These are phyloP conservation scores for Aspergillus proliferans DNA, from an alignment of 2,329 filamentous ascomycete genomes.

Conservation along the genomic window DNA sequence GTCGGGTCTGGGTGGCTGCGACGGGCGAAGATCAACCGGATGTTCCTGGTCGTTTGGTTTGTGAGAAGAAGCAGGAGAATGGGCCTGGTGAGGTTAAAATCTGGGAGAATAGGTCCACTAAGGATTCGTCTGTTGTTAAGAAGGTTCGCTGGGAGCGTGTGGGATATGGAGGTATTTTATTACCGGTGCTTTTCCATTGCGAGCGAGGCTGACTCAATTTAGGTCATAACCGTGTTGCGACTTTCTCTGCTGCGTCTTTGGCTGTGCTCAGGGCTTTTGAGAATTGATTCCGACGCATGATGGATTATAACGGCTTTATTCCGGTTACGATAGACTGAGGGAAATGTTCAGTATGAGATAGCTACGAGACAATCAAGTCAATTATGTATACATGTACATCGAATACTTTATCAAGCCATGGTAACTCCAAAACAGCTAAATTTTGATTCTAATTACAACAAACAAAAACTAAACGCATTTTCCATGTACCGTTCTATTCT, in stretches of 20 bases:
- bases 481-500: neutral
- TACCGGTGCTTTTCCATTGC: neutral
- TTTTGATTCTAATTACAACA: neutral
- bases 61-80: slow-evolving; percentile 22
- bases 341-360: too few species aligned
- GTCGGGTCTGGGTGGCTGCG: slow-evolving; percentile 34
- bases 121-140: slow-evolving; percentile 22
- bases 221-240: slow-evolving; percentile 39
- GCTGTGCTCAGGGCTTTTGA: slow-evolving; percentile 35
- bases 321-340: too few species aligned
- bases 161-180: slow-evolving; percentile 35
- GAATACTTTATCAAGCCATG: too few species aligned
- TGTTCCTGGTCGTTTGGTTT: slow-evolving; percentile 22
- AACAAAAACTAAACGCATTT: neutral
- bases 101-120: slow-evolving; percentile 28
- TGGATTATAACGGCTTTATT: neutral
- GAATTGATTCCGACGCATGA: slow-evolving; percentile 11
- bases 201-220: neutral
- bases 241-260: slow-evolving; percentile 32
- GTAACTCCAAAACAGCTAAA: neutral
- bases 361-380: too few species aligned
- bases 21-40: slow-evolving; percentile 22
- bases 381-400: too few species aligned
- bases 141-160: slow-evolving; percentile 40
- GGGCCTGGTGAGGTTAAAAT: slow-evolving; percentile 30